These are phyloP conservation scores for Solanum hybrid DNA, from an alignment of 305 asterid genomes.

Conservation along the genomic window DNA sequence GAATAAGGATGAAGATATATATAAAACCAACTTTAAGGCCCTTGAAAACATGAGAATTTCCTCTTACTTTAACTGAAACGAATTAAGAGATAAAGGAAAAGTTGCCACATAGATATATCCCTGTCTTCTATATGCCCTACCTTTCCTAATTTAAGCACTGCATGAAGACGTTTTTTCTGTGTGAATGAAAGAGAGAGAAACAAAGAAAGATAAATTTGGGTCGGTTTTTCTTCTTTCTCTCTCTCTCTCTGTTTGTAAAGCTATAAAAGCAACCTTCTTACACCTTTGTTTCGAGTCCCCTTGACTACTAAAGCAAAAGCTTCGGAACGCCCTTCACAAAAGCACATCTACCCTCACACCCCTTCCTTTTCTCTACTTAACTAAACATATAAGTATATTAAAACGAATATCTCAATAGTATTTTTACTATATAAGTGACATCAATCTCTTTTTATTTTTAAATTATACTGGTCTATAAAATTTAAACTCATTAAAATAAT, in stretches of 20 bases:
- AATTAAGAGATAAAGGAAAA: conserved; percentile 61
- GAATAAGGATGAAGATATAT: conserved; percentile 12
- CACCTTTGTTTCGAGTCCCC: conserved; percentile 29
- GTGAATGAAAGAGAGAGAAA: background rate
- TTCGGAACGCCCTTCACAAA: conserved; percentile 23
- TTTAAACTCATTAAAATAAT: background rate
- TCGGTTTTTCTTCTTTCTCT: background rate
- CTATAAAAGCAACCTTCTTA: conserved; percentile 3
- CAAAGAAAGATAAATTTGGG: conserved; percentile 19
- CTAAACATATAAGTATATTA: background rate
- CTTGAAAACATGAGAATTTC: conserved; percentile 39
- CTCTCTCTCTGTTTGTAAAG: conserved; percentile 6
- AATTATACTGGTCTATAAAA: background rate
- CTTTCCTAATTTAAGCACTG: conserved; percentile 58
- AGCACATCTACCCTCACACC: background rate
- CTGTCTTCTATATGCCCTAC: conserved; percentile 15
- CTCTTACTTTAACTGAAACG: conserved; percentile 63
- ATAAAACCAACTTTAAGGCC: conserved; percentile 53
- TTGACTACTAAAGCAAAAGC: conserved; percentile 76
- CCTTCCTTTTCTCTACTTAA: background rate
- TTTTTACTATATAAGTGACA: background rate
- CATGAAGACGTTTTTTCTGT: conserved; percentile 10
- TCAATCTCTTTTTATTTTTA: background rate
- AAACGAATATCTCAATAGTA: background rate
- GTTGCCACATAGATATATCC: conserved; percentile 10